Base-by-base conservation (phyloP, 2,329 filamentous ascomycete genomes). In the Neofusicoccum sp. region DNA sequence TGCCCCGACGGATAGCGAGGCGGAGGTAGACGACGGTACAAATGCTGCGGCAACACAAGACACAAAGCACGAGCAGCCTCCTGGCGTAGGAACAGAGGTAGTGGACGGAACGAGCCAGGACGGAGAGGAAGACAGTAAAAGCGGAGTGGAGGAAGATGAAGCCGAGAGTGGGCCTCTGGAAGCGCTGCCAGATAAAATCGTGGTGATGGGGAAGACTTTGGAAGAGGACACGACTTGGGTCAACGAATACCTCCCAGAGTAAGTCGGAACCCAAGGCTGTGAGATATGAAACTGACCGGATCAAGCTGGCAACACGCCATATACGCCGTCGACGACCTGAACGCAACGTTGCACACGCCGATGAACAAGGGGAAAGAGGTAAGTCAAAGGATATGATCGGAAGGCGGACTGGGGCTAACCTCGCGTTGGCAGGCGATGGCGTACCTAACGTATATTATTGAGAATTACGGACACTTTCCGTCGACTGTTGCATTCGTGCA, bases 361-460 rank as follows among this genome's bases (percentile, higher is more conserved):
- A 62, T 34, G 2, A 68, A 70, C 43, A 67, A 66, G 54, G 68
- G 68, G 1, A 63, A 66, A 24, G 60, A 69, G 44, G 57, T 60
- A 34, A 11, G 44, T 24, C 11, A 6, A n/a, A 16, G 8, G 3
- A 31, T 16, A 11, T 26, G 9, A 40, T 20, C 11, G 8, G 3
- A 12, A 3, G 2, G 7, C 30, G 8, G 3, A 33, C 16, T n/a
- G 16, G n/a, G 33, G n/a, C 56, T 49, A 20, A 59, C 12, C n/a
- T 4, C 2, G 6, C 14, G 9, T 12, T 6, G 12, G 4, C 6
- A 61, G 48, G 67, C 66, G 7, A 63, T 62, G 40, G 68, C 65
- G n/a, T 69, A 70, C 33, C 63, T 70, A 7, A 54, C 47, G 6
- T 70, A 68, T 63, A 60, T 70, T 6, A 65, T 70, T 41, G 64